A percentile compares a stretch with the other conserved stretches of the same genome.
Evolutionary conservation across 1,139 yeast species (phyloP).

Genomic region (Waltiozyma solani): DNA sequence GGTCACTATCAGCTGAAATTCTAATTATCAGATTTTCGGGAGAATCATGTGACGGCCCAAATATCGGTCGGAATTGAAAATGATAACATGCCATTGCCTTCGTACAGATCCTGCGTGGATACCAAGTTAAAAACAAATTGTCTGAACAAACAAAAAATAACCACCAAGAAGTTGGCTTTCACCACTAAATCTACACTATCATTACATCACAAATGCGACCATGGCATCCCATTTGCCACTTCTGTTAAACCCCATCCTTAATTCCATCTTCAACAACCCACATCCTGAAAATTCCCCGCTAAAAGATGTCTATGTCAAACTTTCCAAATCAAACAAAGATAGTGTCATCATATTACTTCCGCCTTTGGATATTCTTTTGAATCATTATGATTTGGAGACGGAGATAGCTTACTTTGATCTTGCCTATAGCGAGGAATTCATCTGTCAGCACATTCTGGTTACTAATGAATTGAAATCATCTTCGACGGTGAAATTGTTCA

Average conservation of each 20-base stretch:
- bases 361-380: constrained; percentile 38
- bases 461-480: constrained; percentile 32
- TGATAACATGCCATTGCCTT: too few species aligned
- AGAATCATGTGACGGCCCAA: too few species aligned
- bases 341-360: constrained; percentile 52
- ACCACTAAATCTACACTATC: too few species aligned
- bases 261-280: constrained; percentile 60
- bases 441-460: constrained; percentile 57
- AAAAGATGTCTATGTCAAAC: constrained; percentile 34
- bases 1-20: too few species aligned
- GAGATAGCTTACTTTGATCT: constrained; percentile 39
- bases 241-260: constrained; percentile 54
- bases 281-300: constrained; percentile 41
- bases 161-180: too few species aligned
- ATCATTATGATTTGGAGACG: constrained; percentile 41
- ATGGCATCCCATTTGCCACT: constrained; percentile 29
- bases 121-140: too few species aligned
- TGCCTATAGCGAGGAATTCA: constrained; percentile 57
- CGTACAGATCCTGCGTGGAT: too few species aligned
- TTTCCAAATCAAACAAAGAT: constrained; percentile 12
- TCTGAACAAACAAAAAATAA: too few species aligned
- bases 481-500: constrained; percentile 28
- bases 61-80: too few species aligned
- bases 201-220: neutral
- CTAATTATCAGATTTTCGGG: too few species aligned